Percentiles rank a stretch among this genome's conserved stretches.
These are phyloP conservation scores for Helotiales sp. DNA, from an alignment of 2,329 filamentous ascomycete genomes.

Conservation along the genomic window DNA sequence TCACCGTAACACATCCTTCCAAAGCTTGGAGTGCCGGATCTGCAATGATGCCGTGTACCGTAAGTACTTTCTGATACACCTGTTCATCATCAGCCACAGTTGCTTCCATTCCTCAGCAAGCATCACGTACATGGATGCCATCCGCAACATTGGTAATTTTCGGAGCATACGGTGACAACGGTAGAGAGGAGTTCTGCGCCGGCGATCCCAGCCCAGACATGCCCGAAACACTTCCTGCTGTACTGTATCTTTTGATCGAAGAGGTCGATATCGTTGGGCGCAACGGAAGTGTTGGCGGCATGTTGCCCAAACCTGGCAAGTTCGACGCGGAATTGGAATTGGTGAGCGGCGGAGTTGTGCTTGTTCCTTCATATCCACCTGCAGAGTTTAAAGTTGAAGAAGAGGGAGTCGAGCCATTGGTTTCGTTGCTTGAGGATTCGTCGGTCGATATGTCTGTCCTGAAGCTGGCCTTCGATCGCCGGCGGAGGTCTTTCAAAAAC, in stretches of 20 bases:
- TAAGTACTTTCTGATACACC: conserved; percentile 90
- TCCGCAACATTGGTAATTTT: conserved; percentile 79
- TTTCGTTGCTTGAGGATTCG: conserved; percentile 55
- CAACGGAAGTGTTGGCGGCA: conserved; percentile 51
- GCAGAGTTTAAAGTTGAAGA: conserved; percentile 65
- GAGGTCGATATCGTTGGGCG: conserved; percentile 51
- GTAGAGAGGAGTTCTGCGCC: conserved; percentile 60
- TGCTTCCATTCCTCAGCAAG: background rate
- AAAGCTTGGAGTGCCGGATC: conserved; percentile 70
- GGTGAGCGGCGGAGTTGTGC: conserved; percentile 49
- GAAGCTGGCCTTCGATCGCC: conserved; percentile 77
- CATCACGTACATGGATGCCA: conserved; percentile 74
- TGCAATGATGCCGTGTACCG: conserved; percentile 81
- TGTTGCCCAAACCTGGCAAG: conserved; percentile 60
- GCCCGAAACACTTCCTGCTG: conserved; percentile 53
- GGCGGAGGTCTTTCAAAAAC: conserved; percentile 77
- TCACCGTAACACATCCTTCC: conserved; percentile 80
- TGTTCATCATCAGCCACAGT: conserved; percentile 46
- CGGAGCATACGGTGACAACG: conserved; percentile 80
- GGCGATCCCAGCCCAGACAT: conserved; percentile 64
- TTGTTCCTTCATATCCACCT: conserved; percentile 49
- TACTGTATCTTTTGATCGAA: conserved; percentile 60
- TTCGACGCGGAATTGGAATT: conserved; percentile 63
- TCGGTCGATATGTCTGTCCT: conserved; percentile 67
- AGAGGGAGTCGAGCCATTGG: conserved; percentile 58